Evolutionary conservation across 2,329 filamentous ascomycete species (phyloP), one percentile per base, ranked within the genome.

Genomic region (Neonectria neomacrospora): DNA sequence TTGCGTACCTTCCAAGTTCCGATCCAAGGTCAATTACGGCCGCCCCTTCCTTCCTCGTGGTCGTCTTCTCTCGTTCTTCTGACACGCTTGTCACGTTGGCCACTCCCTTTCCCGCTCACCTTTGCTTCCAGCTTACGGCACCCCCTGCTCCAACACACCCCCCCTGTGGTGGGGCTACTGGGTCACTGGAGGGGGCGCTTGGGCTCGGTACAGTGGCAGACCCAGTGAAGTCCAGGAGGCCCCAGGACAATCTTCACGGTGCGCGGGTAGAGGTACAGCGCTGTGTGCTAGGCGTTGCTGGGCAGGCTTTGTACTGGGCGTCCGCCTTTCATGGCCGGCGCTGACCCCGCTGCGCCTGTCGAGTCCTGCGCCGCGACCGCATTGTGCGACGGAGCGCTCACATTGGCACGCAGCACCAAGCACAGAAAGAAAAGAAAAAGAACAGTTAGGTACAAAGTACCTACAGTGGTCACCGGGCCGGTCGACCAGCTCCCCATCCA

Each of bases 401-500:
- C 30, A 53, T 56, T 48, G 18, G 34, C 54, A 58, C 47, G 23
- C 34, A 58, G 26, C 50, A 34, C 34, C 42, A 48, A 26, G 23
- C 26, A 54, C 45, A 37, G n/a, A 55, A 42, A 28, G n/a, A 34
- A 30, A 45, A 26, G 23, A 22, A 14, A 51, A 30, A 20, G 9
- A 4, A 4, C 26, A 58, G 44, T 16, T 16, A 39, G 54, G 20
- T 47, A 59, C 48, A 8, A 48, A 59, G 50, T 45, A 53, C 26
- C n/a, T 54, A 5, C 42, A 45, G 32, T 58, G 45, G 58, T 34
- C 44, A 70, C 71, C 71, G 71, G 71, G 39, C 71, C 71, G 71
- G 71, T 73, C 67, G 55, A 55, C 54, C 61, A 32, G 52, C 58
- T 18, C 59, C 48, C 48, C 28, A 12, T 54, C 54, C 52, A 53